Base-by-base conservation (phyloP, 805 yeast genomes). In the Sporopachydermia quercuum region DNA sequence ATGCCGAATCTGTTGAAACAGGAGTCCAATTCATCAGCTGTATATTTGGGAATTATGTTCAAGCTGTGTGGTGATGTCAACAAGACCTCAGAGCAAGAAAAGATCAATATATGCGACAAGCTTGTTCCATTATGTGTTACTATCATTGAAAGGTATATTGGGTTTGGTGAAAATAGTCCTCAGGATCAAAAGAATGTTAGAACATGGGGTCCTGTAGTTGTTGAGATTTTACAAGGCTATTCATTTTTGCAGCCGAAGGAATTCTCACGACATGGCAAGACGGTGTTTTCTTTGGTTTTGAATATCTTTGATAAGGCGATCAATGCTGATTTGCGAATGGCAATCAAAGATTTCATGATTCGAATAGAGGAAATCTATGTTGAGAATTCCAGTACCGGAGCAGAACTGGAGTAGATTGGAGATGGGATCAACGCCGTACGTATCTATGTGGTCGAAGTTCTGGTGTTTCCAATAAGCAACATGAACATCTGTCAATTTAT, bases 141-240 rank as follows among this genome's bases (percentile, higher is more conserved):
- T 4, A 78, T 89, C 19, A 69, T 86, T 17, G 70, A 70, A 41
- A 74, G 87, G 44, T 87, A 75, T 55, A 69, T 76, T 19, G 66
- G 69, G 2, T 66, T 87, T 48, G 89, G 82, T 47, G 94, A 81
- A 45, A 64, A 63, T 40, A 58, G 74, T 4, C 89, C 82, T 56
- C 85, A 78, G 50, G 30, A 23, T n/a, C 75, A 72, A 39, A 72
- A 94, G 51, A 83, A 83, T 55, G 75, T 89, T 36, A 66, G 72
- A 14, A 78, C 93, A 3, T 80, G 96, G 93, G 70, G 81, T 50
- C 96, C 97, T 0, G 96, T 91, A 15, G 85, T 89, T 34, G 79
- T 83, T 23, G 94, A 82, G 54, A 80, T 91, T 16, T 62, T 79
- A 46, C 86, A 81, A 54, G 96, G 94, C 2, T 79, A 78, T 51